Evolutionary conservation across 164 flowering plant species (phyloP), one percentile per base, ranked within the genome.

Genomic region (Malania oleifera): DNA sequence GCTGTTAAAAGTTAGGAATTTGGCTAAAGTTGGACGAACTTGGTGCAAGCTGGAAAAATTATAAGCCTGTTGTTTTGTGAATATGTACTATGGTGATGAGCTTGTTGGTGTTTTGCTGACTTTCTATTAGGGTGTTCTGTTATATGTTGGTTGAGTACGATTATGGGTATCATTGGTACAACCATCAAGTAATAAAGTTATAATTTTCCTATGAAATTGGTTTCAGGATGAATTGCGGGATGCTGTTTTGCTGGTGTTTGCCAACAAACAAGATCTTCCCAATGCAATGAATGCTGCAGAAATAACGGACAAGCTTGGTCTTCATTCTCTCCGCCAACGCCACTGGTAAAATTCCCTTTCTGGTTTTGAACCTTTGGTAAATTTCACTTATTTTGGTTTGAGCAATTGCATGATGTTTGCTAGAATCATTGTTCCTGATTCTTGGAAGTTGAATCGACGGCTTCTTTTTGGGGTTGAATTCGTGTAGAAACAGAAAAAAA

Each of bases 181-280:
- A 35, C 10, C n/a, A 17, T 20, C n/a, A 39, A 19, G 12, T 7
- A 4, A 31, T 47, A 17, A 26, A 56, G 20, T 46, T 54, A 28
- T 34, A 38, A 18, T 17, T 46, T 31, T 17, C 7, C 31, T 50
- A 11, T 48, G 8, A 24, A 13, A 41, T 24, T 70, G 57, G 50
- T 65, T 65, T 38, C 80, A 83, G 88, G 88, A 83, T 67, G 88
- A 83, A 62, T 73, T 83, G 58, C 67, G 83, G 23, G 88, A 81
- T 63, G 85, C 88, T 49, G 79, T 75, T 45, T 49, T 75, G 66
- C 75, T 75, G 49, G 79, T 75, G 26, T 73, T 73, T 66, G 76
- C 76, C 58, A 73, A 73, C 67, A 73, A 73, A 56, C 76, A 73
- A 69, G 73, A 73, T 60, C 73, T 73, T 54, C 76, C 76, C 1